A percentile compares a stretch with the other conserved stretches of the same genome.
phyloP scores from a whole-genome alignment of 2,329 filamentous ascomycete genomes.

The Blastomyces percursus region DNA sequence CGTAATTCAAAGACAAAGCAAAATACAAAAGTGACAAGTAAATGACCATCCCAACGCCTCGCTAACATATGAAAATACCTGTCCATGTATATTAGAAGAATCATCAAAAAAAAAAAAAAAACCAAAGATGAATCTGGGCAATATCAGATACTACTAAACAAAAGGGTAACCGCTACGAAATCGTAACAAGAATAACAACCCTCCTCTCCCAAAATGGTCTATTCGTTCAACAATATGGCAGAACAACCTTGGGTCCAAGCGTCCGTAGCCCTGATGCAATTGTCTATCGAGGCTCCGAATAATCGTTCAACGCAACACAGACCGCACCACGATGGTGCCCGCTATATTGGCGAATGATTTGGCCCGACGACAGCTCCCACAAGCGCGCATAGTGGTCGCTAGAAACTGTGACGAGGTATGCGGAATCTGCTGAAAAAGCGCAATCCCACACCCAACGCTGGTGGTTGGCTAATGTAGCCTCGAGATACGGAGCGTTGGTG shows the following conservation, averaged over 20 bases:
- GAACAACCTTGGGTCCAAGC: too few relatives aligned
- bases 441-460: constrained; percentile 98
- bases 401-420: constrained; percentile 86
- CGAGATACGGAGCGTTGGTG: constrained; percentile 56
- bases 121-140: not conserved
- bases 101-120: not conserved
- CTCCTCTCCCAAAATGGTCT: not conserved
- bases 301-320: constrained; percentile 86
- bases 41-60: constrained; percentile 5
- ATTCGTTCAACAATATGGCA: not conserved
- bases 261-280: not conserved
- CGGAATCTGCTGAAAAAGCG: constrained; percentile 84
- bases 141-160: not conserved
- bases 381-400: constrained; percentile 86
- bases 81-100: not conserved
- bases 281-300: constrained; percentile 39
- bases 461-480: constrained; percentile 79
- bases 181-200: not conserved
- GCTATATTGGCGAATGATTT: constrained; percentile 90
- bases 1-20: not conserved
- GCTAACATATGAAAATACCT: constrained; percentile 8
- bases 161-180: not conserved
- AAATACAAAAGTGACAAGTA: not conserved
- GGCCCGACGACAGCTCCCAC: constrained; percentile 79
- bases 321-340: constrained; percentile 86